These are phyloP conservation scores for Verticillium nubilum DNA, from an alignment of 2,329 filamentous ascomycete genomes.

Conservation along the genomic window DNA sequence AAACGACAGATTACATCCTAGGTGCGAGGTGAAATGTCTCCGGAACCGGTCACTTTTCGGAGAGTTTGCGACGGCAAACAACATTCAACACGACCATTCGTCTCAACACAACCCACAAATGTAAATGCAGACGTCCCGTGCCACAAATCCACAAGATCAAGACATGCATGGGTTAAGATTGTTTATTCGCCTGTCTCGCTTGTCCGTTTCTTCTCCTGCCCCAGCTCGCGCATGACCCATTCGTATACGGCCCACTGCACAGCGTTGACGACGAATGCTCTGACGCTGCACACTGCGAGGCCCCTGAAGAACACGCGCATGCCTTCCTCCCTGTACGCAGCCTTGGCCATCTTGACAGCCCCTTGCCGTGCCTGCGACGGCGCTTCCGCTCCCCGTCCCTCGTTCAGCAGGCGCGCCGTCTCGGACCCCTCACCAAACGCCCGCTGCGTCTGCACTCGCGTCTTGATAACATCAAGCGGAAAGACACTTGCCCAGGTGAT, in stretches of 20 bases:
- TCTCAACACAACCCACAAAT: too few species aligned
- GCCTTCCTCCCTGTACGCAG: slow-evolving; percentile 62
- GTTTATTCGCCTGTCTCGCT: neutral
- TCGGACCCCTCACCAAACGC: slow-evolving; percentile 19
- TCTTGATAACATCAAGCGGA: slow-evolving; percentile 89
- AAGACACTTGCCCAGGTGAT: slow-evolving; percentile 89
- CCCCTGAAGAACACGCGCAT: slow-evolving; percentile 64
- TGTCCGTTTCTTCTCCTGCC: slow-evolving; percentile 21
- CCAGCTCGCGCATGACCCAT: slow-evolving; percentile 67
- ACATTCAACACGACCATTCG: neutral
- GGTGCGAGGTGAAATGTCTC: neutral
- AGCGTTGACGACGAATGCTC: slow-evolving; percentile 90
- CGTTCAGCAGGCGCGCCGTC: slow-evolving; percentile 24
- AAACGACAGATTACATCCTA: too few species aligned
- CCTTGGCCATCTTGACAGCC: slow-evolving; percentile 58
- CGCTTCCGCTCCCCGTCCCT: slow-evolving; percentile 7
- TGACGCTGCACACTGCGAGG: slow-evolving; percentile 72
- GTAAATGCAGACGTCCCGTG: too few species aligned
- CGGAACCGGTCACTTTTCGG: neutral
- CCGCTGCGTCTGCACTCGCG: slow-evolving; percentile 73
- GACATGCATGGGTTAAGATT: neutral
- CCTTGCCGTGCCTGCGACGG: slow-evolving; percentile 29
- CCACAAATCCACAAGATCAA: neutral
- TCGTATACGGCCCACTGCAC: slow-evolving; percentile 92
- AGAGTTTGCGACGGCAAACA: neutral